These are phyloP conservation scores for Cicer bijugum DNA, from an alignment of 306 rosid genomes.

Conservation along the genomic window DNA sequence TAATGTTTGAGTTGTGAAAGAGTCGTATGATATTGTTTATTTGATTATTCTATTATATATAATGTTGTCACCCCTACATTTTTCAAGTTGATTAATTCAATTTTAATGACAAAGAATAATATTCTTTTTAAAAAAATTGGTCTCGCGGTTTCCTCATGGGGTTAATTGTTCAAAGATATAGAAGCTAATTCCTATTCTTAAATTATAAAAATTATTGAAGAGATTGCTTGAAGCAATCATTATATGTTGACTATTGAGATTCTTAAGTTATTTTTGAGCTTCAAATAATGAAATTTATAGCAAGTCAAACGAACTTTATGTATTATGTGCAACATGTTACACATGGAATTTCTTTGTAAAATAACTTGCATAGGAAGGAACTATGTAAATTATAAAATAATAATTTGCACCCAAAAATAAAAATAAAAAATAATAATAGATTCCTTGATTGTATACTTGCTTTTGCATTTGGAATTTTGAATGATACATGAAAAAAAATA, in stretches of 20 bases:
- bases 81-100: constrained; percentile 40
- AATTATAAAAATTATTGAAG: constrained; percentile 14
- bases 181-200: constrained; percentile 24
- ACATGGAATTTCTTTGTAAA: constrained; percentile 30
- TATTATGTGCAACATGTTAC: constrained; percentile 17
- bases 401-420: neutral
- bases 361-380: constrained; percentile 45
- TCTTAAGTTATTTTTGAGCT: constrained; percentile 31
- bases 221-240: constrained; percentile 11
- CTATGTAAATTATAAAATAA: constrained; percentile 12
- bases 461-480: constrained; percentile 37
- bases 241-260: neutral
- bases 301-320: constrained; percentile 11
- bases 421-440: neutral
- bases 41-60: constrained; percentile 22
- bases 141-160: constrained; percentile 33
- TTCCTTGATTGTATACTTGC: constrained; percentile 42
- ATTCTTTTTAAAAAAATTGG: constrained; percentile 31
- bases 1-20: constrained; percentile 25
- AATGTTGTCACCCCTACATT: constrained; percentile 26
- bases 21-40: constrained; percentile 27
- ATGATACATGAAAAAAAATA: constrained; percentile 15
- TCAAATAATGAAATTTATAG: constrained; percentile 32
- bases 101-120: constrained; percentile 22
- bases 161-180: constrained; percentile 38